A percentile compares a stretch with the other conserved stretches of the same genome.
Evolutionary conservation across 768 basidiomycete genomes (phyloP).

Genomic region (Naganishia randhawae): DNA sequence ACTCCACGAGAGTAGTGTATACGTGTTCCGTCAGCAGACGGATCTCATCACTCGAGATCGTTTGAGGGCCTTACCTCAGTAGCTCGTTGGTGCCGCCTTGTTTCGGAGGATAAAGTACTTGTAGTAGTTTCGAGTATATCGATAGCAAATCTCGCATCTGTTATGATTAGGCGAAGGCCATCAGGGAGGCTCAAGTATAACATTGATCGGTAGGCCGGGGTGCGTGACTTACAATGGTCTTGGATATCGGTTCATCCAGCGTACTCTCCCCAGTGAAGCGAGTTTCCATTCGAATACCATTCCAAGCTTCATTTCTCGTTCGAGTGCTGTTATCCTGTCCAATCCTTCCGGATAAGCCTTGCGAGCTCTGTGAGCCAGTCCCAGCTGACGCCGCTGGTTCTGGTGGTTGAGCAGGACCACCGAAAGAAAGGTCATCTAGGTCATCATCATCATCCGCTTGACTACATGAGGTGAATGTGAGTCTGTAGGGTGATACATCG

Average conservation of each 20-base stretch:
- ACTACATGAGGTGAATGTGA: conserved; percentile 25
- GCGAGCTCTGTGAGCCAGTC: conserved; percentile 20
- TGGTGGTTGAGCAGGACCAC: conserved; percentile 30
- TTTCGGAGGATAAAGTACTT: conserved; percentile 82
- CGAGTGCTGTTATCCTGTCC: conserved; percentile 32
- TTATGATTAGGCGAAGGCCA: neutral
- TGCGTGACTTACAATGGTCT: conserved; percentile 70
- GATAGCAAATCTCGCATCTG: conserved; percentile 84
- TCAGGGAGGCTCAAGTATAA: neutral
- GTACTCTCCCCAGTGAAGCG: conserved; percentile 75
- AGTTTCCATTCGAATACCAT: conserved; percentile 84
- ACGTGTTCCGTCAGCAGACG: conserved; percentile 14
- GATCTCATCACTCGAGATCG: neutral
- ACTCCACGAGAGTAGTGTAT: neutral
- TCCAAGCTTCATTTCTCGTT: conserved; percentile 48
- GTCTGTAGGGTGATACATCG: neutral
- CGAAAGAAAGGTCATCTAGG: conserved; percentile 48
- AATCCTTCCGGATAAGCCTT: conserved; percentile 40
- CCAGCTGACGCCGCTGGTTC: neutral
- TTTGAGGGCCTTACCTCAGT: conserved; percentile 57
- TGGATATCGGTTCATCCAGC: conserved; percentile 82
- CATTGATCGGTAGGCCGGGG: neutral
- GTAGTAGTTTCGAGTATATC: conserved; percentile 85
- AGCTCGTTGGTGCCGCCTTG: conserved; percentile 72
- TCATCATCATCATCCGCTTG: conserved; percentile 51